Conservation (phyloP, 2,329 filamentous ascomycete species). For the Arthrobotrys sinensis region DNA sequence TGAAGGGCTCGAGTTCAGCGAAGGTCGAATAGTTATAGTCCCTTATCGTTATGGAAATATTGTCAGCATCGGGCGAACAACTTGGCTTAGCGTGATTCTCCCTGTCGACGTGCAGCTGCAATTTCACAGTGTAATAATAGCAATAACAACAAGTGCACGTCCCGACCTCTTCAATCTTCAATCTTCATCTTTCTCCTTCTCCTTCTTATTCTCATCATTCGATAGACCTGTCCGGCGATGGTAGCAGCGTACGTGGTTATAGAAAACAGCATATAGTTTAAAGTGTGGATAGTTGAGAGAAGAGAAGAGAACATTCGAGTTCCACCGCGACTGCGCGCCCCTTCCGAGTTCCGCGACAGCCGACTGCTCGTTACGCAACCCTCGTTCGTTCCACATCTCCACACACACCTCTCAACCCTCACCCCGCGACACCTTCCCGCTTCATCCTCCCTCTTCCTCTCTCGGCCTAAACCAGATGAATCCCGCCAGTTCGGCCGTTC, state of each 20-base stretch:
- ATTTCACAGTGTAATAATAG: slow-evolving; percentile 71
- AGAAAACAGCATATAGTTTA: too few species aligned
- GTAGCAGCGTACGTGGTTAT: neutral
- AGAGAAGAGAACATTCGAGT: too few species aligned
- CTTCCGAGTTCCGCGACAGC: slow-evolving; percentile 45
- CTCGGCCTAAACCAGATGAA: slow-evolving; percentile 43
- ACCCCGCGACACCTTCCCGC: neutral
- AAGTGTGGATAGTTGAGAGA: neutral
- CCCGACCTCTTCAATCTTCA: slow-evolving; percentile 98
- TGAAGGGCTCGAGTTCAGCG: slow-evolving; percentile 18
- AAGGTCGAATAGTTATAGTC: neutral
- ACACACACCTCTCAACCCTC: slow-evolving; percentile 3
- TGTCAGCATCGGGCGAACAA: slow-evolving; percentile 15
- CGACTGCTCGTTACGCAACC: slow-evolving; percentile 41
- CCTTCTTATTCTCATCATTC: slow-evolving; percentile 68
- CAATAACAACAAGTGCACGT: slow-evolving; percentile 94
- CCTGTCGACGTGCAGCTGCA: slow-evolving; percentile 24
- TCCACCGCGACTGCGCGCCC: slow-evolving; percentile 6
- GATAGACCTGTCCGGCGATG: too few species aligned
- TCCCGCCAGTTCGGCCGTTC: slow-evolving; percentile 59
- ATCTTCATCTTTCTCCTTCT: slow-evolving; percentile 96
- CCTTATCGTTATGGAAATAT: neutral
- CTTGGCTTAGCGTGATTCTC: slow-evolving; percentile 36
- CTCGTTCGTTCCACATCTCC: slow-evolving; percentile 29
- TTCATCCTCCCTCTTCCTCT: neutral